Base-by-base conservation (phyloP, 768 basidiomycete species). In the Leccinum arenicola region DNA sequence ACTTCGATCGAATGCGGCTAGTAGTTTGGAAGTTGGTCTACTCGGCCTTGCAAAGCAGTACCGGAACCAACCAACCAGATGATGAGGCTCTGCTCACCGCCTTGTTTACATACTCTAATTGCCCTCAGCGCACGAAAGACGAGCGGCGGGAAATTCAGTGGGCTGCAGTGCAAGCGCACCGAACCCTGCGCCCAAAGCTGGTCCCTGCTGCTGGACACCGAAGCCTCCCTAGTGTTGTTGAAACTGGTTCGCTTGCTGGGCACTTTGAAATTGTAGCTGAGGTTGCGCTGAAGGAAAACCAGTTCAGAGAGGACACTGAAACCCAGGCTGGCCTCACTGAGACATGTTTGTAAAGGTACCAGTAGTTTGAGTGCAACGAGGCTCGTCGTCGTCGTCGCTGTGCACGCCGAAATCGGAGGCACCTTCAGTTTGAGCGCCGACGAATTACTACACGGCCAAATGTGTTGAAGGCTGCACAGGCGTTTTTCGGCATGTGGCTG, bases 251-350 rank as follows among this genome's bases (percentile, higher is more conserved):
- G 57, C 23, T 12, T 66, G 69, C 57, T 76, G 78, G 4, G 57
- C 61, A 9, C 70, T 73, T 38, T 77, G 76, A 57, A 78, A 75
- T 15, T 70, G 75, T 64, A 78, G 79, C 59, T 84, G 83, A 25
- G 77, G 79, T 64, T 80, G 80, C 58, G 66, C 68, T 53, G 68
- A 69, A 59, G 76, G 80, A 72, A 82, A 87, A 12, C 87, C 89
- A 3, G 89, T 88, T 63, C 88, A 87, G 71, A 86, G 76, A 33
- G 90, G 86, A 68, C 88, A 87, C 74, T 91, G 89, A 67, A 78
- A 87, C 35, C 84, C 84, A 23, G 80, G 82, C 72, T 86, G 87
- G 54, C 79, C 80, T 88, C 90, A 92, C 74, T 90, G 89, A 67
- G 88, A 83, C 90, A 92, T 91, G 70, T 66, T 77, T 68, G 29